Conservation (phyloP, 2,329 filamentous ascomycete genomes). For the Ascochyta koolunga region DNA sequence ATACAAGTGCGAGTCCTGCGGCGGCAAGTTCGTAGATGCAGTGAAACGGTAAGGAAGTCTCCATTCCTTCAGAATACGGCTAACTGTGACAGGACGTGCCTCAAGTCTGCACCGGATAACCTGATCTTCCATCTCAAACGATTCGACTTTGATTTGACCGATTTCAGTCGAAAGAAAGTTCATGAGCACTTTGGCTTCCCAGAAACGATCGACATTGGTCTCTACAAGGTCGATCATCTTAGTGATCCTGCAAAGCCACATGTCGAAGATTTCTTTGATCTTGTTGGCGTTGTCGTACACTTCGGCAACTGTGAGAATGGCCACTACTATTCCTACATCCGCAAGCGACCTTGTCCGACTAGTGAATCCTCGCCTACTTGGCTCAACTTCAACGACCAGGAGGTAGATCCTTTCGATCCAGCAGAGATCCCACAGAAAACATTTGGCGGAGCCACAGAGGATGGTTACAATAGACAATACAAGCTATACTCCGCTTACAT, state of each 20-base stretch:
- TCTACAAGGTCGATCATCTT: slow-evolving; percentile 86
- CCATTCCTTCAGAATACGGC: not conserved
- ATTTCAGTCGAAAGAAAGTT: slow-evolving; percentile 85
- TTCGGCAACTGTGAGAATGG: slow-evolving; percentile 91
- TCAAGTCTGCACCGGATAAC: slow-evolving; percentile 92
- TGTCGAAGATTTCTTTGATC: slow-evolving; percentile 80
- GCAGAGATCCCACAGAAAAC: slow-evolving; percentile 74
- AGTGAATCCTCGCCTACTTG: slow-evolving; percentile 61
- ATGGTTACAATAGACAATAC: slow-evolving; percentile 34
- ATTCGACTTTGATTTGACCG: slow-evolving; percentile 80
- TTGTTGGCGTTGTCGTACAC: slow-evolving; percentile 95
- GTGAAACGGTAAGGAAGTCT: slow-evolving; percentile 71
- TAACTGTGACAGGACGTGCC: slow-evolving; percentile 68
- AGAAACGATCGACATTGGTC: slow-evolving; percentile 79
- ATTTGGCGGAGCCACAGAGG: slow-evolving; percentile 59
- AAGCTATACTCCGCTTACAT: slow-evolving; percentile 80
- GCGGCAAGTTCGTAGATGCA: slow-evolving; percentile 81
- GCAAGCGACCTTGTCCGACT: slow-evolving; percentile 70
- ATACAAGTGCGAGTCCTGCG: slow-evolving; percentile 93
- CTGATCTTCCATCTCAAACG: slow-evolving; percentile 94
- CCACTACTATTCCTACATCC: slow-evolving; percentile 96
- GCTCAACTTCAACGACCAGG: slow-evolving; percentile 95
- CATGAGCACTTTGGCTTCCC: slow-evolving; percentile 96
- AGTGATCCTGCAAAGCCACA: slow-evolving; percentile 64
- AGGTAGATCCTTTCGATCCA: slow-evolving; percentile 77